Conservation (phyloP, 2,329 filamentous ascomycete genomes). For the Aspergillus sp. region DNA sequence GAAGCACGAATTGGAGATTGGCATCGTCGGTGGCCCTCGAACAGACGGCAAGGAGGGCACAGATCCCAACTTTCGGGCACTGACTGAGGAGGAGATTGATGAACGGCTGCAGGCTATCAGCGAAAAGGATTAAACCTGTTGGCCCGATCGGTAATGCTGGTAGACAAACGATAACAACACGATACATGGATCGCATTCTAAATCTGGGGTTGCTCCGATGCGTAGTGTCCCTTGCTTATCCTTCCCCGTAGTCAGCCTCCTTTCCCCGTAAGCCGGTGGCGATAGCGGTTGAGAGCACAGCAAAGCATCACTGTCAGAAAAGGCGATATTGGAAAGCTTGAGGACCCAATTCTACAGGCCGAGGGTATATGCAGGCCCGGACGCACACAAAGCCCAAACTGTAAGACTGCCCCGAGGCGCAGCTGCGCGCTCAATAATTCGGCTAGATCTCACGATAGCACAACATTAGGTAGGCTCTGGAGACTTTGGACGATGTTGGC, state of each 20-base stretch:
- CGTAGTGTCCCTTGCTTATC: slow-evolving; percentile 3
- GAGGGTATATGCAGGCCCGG: slow-evolving; percentile 1
- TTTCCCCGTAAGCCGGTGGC: slow-evolving; percentile 11
- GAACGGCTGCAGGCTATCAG: slow-evolving; percentile 96
- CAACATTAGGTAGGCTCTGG: not conserved
- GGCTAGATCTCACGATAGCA: slow-evolving; percentile 4
- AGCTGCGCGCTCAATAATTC: not conserved
- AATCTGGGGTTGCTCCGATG: not conserved
- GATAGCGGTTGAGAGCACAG: not conserved
- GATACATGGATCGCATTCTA: slow-evolving; percentile 21
- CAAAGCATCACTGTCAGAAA: not conserved
- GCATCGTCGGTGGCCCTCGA: slow-evolving; percentile 87
- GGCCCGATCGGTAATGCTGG: slow-evolving; percentile 8
- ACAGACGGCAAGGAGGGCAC: slow-evolving; percentile 80
- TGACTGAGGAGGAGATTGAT: slow-evolving; percentile 98
- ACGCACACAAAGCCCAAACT: slow-evolving; percentile 1
- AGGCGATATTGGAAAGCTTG: slow-evolving; percentile 2
- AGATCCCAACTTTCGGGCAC: slow-evolving; percentile 74
- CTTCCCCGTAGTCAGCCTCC: slow-evolving; percentile 9
- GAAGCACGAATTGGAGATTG: slow-evolving; percentile 97
- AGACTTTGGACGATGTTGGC: not conserved
- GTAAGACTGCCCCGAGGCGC: not conserved
- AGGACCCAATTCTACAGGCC: slow-evolving; percentile 15
- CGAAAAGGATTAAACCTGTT: slow-evolving; percentile 79
- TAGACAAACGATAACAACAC: slow-evolving; percentile 19